phyloP scores from a whole-genome alignment of 163 green algal species.

The Trebouxiophyceae sp. region DNA sequence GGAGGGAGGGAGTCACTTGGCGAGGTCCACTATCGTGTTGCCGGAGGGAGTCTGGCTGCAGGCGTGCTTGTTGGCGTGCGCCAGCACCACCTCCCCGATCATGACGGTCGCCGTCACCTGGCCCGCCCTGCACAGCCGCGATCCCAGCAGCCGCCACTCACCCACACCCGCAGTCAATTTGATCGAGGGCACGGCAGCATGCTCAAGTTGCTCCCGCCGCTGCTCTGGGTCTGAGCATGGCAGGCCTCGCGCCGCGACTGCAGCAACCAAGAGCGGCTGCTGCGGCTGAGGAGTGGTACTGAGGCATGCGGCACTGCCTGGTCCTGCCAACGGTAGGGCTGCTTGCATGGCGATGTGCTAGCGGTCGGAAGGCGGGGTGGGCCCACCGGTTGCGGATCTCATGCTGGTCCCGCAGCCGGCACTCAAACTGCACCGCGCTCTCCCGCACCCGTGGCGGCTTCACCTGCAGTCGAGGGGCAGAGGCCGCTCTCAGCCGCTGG shows the following conservation, averaged over 20 bases:
- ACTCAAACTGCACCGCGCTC: slow-evolving; percentile 86
- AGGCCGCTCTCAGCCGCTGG: no score
- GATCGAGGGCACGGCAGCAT: not conserved
- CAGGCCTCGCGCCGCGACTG: no score
- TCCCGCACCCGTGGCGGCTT: slow-evolving; percentile 73
- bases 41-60: slow-evolving; percentile 43
- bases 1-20: slow-evolving; percentile 17
- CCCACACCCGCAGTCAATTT: not conserved
- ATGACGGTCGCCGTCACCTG: slow-evolving; percentile 61
- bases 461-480: no score
- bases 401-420: slow-evolving; percentile 59
- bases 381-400: slow-evolving; percentile 48
- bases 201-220: no score
- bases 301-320: no score
- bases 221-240: no score
- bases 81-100: slow-evolving; percentile 76
- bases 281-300: no score
- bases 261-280: no score
- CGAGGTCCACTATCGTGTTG: slow-evolving; percentile 62
- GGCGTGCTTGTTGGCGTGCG: slow-evolving; percentile 71
- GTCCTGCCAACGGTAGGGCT: no score
- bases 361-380: not conserved
- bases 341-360: no score
- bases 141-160: not conserved
- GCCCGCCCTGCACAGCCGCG: slow-evolving; percentile 22